Conservation (phyloP, 768 basidiomycete species). For the Tulasnella sp. region DNA sequence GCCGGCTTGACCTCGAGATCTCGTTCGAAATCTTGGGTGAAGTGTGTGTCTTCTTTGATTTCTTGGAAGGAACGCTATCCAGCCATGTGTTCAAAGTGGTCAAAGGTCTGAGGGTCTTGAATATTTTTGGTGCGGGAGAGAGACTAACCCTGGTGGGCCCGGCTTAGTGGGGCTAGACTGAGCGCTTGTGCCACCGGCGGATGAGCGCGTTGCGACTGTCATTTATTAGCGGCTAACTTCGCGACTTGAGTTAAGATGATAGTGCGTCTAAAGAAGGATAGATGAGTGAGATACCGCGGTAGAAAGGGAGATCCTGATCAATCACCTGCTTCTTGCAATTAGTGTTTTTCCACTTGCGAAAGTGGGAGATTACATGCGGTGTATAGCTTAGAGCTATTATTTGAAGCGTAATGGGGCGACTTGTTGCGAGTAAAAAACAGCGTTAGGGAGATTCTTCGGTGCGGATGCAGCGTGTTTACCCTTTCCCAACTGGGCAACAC, state of each 20-base stretch:
- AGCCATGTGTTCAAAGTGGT: background rate
- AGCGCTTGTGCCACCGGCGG: background rate
- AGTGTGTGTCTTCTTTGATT: background rate
- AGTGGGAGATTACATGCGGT: background rate
- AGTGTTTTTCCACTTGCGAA: background rate
- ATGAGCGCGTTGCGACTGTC: background rate
- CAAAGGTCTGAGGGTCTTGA: too few relatives aligned
- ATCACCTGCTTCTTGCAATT: background rate
- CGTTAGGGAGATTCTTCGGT: background rate
- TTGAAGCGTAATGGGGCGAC: background rate
- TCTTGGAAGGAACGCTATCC: background rate
- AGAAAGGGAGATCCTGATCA: background rate
- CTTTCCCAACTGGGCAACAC: too few relatives aligned
- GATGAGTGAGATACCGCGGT: background rate
- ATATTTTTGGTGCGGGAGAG: too few relatives aligned
- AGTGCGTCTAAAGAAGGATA: background rate
- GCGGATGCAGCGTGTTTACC: background rate
- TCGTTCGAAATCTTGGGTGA: background rate
- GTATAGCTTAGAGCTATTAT: background rate
- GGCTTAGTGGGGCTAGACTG: background rate
- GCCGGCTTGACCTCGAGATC: background rate
- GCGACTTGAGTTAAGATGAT: background rate
- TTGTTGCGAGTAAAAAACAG: background rate
- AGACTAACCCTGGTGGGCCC: too few relatives aligned
- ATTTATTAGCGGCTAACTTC: background rate